Conservation (phyloP, 371 early-diverging fungal genomes). For the Dichotomocladium elegans region DNA sequence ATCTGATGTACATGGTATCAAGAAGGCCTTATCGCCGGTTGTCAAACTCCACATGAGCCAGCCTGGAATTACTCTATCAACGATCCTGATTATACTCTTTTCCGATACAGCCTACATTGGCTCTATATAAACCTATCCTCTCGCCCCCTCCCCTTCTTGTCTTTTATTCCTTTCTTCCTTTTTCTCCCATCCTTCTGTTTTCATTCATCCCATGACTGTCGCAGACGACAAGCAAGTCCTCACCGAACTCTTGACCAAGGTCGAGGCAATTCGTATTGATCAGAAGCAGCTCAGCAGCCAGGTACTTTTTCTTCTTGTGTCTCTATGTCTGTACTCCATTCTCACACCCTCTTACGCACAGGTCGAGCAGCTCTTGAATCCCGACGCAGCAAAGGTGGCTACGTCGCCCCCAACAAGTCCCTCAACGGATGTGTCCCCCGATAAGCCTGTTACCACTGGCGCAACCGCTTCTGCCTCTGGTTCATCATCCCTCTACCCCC, state of each 20-base stretch:
- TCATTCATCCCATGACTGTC: too few relatives aligned
- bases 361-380: conserved; percentile 10
- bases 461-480: neutral
- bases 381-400: neutral
- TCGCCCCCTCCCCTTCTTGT: neutral
- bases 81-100: neutral
- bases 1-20: too few relatives aligned
- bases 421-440: neutral
- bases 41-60: too few relatives aligned
- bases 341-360: neutral
- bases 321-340: neutral
- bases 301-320: conserved; percentile 7
- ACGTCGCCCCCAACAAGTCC: neutral
- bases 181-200: neutral
- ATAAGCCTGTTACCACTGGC: neutral
- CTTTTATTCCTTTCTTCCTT: conserved; percentile 2
- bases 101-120: neutral
- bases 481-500: conserved; percentile 24
- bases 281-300: conserved; percentile 25
- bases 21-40: too few relatives aligned
- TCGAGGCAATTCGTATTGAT: conserved; percentile 25
- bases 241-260: conserved; percentile 21
- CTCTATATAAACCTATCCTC: conserved; percentile 1
- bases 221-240: conserved; percentile 17
- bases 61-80: too few relatives aligned